These are phyloP conservation scores for Sclerotinia glacialis DNA, from an alignment of 2,329 filamentous ascomycete genomes.

Conservation along the genomic window DNA sequence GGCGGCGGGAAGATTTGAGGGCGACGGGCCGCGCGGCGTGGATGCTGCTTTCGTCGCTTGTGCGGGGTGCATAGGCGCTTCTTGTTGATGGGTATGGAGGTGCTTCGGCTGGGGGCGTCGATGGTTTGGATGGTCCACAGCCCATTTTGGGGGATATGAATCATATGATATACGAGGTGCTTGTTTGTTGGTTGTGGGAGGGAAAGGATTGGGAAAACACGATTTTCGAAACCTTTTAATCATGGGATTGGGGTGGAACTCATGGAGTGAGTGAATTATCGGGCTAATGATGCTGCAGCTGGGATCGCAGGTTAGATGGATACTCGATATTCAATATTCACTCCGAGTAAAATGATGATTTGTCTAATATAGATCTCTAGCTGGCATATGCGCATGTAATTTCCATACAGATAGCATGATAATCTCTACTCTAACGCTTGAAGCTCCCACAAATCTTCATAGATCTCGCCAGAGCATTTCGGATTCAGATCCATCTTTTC, in stretches of 20 bases:
- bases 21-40: neutral
- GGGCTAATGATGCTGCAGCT: too few relatives aligned
- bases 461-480: neutral
- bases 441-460: neutral
- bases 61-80: neutral
- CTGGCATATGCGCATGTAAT: neutral
- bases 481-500: neutral
- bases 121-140: neutral
- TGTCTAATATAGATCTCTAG: too few relatives aligned
- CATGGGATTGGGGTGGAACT: neutral
- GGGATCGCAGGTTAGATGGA: too few relatives aligned
- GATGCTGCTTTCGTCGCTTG: neutral
- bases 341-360: too few relatives aligned
- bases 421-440: too few relatives aligned
- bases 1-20: neutral
- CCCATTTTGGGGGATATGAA: neutral
- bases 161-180: fast-evolving
- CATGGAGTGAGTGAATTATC: neutral
- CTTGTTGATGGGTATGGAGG: too few relatives aligned
- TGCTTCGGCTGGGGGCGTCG: neutral
- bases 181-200: neutral
- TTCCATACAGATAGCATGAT: neutral
- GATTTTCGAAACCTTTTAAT: neutral
- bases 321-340: neutral
- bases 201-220: too few relatives aligned